Evolutionary conservation across 208 protist species (phyloP), one percentile per base, ranked within the genome.

Genomic region (Trypanosoma rangeli): DNA sequence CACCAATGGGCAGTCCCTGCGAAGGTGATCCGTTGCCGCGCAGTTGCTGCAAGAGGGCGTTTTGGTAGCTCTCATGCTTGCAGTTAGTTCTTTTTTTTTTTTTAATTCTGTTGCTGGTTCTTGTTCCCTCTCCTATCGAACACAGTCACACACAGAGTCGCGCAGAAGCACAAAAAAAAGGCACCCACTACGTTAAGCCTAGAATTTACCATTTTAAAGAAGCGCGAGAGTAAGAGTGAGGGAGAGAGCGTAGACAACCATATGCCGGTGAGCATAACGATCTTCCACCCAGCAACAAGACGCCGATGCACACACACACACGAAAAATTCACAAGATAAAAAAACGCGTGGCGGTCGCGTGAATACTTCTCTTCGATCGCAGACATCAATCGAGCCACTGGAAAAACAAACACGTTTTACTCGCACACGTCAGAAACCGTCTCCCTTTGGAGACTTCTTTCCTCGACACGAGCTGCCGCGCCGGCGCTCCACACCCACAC

Each of bases 381-480:
- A n/a, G 15, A 16, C 3, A 37, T 64, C 59, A 67, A 56, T 94
- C 87, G 1, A 85, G 18, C 89, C 91, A 96, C 74, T 92, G 79
- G 69, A 96, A 96, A 59, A 93, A 96, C 10, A 48, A 61, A 65
- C 91, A 96, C 60, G 85, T 68, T 15, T 81, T 69, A 70, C 58
- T 80, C 0, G 78, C 76, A 66, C 91, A 96, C 15, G 86, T 93
- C 9, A 85, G 74, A 68, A 96, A 96, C n/a, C 59, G 70, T 60
- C 82, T 86, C 3, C 91, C 91, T 8, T 56, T 70, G 0, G 85
- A 93, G 15, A 76, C 74, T 62, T 90, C 82, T 62, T 95, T 88
- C 28, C 86, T 78, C 5, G 90, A 95, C 20, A 90, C 78, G n/a
- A 91, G 67, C 58, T 81, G 79, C 78, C 86, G 87, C 26, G 87